Percentiles rank a stretch among this genome's conserved stretches.
phyloP scores from a whole-genome alignment of 805 yeast species.

The Metschnikowia chrysomelidarum region DNA sequence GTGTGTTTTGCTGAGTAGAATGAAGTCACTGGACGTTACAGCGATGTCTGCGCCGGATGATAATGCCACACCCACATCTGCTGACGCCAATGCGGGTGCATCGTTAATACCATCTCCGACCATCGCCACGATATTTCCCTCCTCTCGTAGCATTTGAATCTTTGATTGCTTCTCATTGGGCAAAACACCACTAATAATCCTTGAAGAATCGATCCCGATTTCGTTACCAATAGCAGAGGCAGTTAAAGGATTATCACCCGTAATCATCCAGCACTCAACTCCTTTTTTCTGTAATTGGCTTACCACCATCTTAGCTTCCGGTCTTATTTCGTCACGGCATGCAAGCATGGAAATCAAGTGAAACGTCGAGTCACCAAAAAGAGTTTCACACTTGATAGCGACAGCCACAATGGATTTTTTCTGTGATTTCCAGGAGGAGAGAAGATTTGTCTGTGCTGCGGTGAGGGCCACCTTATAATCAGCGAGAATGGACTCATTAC shows the following conservation, averaged over 20 bases:
- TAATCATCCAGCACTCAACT: constrained; percentile 69
- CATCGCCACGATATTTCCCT: constrained; percentile 51
- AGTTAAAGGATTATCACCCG: constrained; percentile 69
- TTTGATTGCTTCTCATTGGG: constrained; percentile 71
- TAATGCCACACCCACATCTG: constrained; percentile 76
- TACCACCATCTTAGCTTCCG: constrained; percentile 56
- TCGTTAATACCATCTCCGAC: constrained; percentile 85
- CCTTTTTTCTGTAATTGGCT: constrained; percentile 32
- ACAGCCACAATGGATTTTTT: constrained; percentile 64
- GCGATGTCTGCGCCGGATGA: constrained; percentile 79
- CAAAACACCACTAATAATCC: constrained; percentile 66
- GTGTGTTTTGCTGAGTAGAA: constrained; percentile 52
- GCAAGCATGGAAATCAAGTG: constrained; percentile 50
- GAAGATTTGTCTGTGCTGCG: constrained; percentile 29
- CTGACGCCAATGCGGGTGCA: constrained; percentile 73
- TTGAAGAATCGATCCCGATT: constrained; percentile 48
- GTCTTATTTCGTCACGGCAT: constrained; percentile 58
- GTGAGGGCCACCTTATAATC: constrained; percentile 45
- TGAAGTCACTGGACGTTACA: constrained; percentile 70
- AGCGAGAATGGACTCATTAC: constrained; percentile 58
- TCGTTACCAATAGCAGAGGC: constrained; percentile 66
- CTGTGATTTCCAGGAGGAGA: constrained; percentile 56
- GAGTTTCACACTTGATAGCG: constrained; percentile 36
- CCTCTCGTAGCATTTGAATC: constrained; percentile 51
- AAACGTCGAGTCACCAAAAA: constrained; percentile 28